Base-by-base conservation (phyloP, 768 basidiomycete genomes). In the Terana coerulea region DNA sequence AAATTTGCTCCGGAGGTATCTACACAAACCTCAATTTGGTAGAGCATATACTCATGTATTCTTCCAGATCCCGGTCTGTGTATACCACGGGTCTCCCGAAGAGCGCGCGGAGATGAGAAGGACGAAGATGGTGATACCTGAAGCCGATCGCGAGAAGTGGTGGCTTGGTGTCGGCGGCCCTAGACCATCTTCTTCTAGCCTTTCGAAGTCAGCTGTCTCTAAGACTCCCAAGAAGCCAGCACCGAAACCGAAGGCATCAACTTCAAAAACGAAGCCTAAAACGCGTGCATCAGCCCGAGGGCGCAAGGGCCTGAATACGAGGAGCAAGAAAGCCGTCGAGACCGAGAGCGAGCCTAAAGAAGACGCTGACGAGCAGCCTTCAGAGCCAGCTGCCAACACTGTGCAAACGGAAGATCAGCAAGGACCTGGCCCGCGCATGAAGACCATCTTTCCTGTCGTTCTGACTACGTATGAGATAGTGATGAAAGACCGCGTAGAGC, bases 381-480 rank as follows among this genome's bases (percentile, higher is more conserved):
- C 30, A 2, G 45, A 46, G n/a, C 19, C n/a, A 19, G 30, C 28
- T 19, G 8, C 45, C 30, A 10, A 46, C 31, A 11, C 28, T 30
- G 45, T 11, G 19, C 11, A 46, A n/a, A n/a, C n/a, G n/a, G n/a
- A n/a, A n/a, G n/a, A n/a, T n/a, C n/a, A n/a, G n/a, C n/a, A n/a
- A n/a, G n/a, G n/a, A n/a, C n/a, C n/a, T n/a, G 54, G 65, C 56
- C 62, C 67, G 59, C 43, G 72, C 67, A 54, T 66, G 63, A 35
- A 57, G 59, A 52, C 67, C 10, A 69, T 69, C 5, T 91, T 92
- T 64, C 91, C 91, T 2, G 78, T 92, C n/a, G 80, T 91, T 24
- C 65, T 95, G 15, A 97, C 95, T 3, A 97, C 92, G 2, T 95
- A 93, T 66, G 90, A 98, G 64, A 89, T 98, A 65, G 81, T 94